Percentiles rank a stretch among this genome's conserved stretches.
Conservation (phyloP, 495 filamentous ascomycete genomes). For the Neurospora terricola region DNA sequence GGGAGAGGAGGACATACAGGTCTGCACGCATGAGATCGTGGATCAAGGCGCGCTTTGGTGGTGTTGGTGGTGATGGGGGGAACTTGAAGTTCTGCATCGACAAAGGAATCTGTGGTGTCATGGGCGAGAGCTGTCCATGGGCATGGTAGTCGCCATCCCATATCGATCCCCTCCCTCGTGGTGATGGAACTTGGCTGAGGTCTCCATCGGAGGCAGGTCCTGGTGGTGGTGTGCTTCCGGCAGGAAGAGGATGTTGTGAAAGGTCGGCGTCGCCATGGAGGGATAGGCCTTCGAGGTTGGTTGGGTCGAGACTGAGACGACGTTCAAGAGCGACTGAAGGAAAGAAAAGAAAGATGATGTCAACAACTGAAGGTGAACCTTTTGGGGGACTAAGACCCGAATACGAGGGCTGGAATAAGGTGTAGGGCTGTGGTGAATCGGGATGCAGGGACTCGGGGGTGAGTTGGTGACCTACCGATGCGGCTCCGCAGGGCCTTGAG, state of each 20-base stretch:
- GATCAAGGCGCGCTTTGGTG: constrained; percentile 13
- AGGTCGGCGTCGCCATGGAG: constrained; percentile 6
- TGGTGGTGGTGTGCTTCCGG: not conserved
- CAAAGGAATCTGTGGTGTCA: constrained; percentile 14
- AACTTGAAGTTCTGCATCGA: constrained; percentile 20
- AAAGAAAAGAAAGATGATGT: not conserved
- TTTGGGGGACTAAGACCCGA: not conserved
- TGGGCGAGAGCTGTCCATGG: constrained; percentile 6
- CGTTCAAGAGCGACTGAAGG: constrained; percentile 24
- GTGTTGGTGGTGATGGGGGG: constrained; percentile 20
- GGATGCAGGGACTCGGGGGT: not conserved
- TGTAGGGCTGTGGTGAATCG: not conserved
- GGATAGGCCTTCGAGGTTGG: constrained; percentile 5
- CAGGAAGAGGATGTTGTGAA: constrained; percentile 2
- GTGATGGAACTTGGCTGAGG: constrained; percentile 8
- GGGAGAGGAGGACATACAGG: constrained; percentile 20
- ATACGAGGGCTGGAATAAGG: not conserved
- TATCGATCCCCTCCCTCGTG: constrained; percentile 3
- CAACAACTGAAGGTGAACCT: not conserved
- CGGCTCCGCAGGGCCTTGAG: constrained; percentile 38
- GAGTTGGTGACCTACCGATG: constrained; percentile 27
- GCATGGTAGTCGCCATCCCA: constrained; percentile 18
- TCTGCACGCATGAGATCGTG: constrained; percentile 34
- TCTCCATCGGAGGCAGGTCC: constrained; percentile 4
- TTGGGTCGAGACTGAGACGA: constrained; percentile 26